Percentiles rank a stretch among this genome's conserved stretches.
Conservation (phyloP, 495 filamentous ascomycete genomes). For the Platismatia glauca region DNA sequence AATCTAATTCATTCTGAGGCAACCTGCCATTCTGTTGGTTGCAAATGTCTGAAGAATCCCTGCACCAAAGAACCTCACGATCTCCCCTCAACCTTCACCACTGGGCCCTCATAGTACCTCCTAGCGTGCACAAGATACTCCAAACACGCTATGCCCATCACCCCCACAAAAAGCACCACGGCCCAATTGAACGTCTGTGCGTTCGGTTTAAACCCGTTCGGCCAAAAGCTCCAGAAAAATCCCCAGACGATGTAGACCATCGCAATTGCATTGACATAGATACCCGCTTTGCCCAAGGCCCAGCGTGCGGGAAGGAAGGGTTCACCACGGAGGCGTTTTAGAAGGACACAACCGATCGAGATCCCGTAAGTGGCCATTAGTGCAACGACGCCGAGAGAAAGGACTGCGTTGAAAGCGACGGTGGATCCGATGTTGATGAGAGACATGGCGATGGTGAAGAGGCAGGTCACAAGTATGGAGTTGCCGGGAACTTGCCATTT, state of each 20-base stretch:
- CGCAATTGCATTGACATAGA: constrained; percentile 29
- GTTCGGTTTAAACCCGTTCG: not conserved
- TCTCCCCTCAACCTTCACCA: not conserved
- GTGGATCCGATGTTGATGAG: constrained; percentile 34
- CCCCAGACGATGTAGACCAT: constrained; percentile 27
- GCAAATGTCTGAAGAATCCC: not conserved
- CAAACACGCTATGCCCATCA: not conserved
- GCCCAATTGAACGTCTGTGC: not conserved
- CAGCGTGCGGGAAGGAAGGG: constrained; percentile 29
- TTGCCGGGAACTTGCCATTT: constrained; percentile 46
- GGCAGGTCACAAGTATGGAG: constrained; percentile 24
- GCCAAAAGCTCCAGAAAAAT: constrained; percentile 28
- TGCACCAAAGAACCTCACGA: not conserved
- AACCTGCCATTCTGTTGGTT: no score
- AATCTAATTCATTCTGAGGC: no score
- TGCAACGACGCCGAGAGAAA: constrained; percentile 25
- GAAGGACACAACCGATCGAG: constrained; percentile 29
- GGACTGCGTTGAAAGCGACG: constrained; percentile 31
- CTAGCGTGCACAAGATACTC: not conserved
- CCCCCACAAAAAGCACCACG: not conserved
- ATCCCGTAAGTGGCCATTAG: constrained; percentile 32
- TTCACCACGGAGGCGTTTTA: constrained; percentile 25
- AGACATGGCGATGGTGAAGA: constrained; percentile 25
- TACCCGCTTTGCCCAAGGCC: constrained; percentile 28
- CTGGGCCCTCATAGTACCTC: constrained; percentile 2